These are phyloP conservation scores for Pleurotus giganteus DNA, from an alignment of 768 basidiomycete genomes.

Conservation along the genomic window DNA sequence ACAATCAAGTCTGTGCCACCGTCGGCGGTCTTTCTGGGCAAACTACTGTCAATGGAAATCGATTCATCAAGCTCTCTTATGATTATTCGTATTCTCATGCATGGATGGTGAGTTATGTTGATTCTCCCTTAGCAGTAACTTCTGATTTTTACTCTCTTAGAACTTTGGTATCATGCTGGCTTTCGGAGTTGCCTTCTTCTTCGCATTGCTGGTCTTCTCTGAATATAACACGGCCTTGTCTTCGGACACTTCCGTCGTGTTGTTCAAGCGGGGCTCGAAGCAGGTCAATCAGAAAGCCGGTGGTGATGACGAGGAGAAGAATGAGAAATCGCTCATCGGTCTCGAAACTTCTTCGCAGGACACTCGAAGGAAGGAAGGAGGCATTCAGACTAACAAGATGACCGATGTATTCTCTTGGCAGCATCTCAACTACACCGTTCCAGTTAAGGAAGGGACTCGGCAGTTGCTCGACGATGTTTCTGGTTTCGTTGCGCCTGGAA, in stretches of 20 bases:
- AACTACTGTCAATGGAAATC: constrained; percentile 42
- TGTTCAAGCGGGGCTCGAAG: constrained; percentile 45
- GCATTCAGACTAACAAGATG: constrained; percentile 25
- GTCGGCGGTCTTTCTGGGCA: constrained; percentile 49
- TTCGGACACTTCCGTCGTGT: constrained; percentile 37
- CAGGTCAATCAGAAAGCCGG: not conserved
- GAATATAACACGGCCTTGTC: constrained; percentile 47
- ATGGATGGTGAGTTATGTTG: constrained; percentile 15
- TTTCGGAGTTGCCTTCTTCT: constrained; percentile 58
- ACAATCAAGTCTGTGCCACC: constrained; percentile 58
- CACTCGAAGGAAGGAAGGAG: not conserved
- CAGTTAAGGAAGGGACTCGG: constrained; percentile 35
- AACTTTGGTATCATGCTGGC: constrained; percentile 69
- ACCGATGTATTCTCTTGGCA: constrained; percentile 70
- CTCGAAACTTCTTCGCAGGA: not conserved
- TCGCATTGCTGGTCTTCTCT: constrained; percentile 54
- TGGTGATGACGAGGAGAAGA: constrained; percentile 2
- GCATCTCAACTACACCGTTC: constrained; percentile 56
- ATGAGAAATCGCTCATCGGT: not conserved
- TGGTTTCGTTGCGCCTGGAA: constrained; percentile 70
- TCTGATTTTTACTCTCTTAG: constrained; percentile 31
- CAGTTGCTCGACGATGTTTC: constrained; percentile 56
- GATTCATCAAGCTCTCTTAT: constrained; percentile 38
- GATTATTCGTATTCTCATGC: constrained; percentile 22
- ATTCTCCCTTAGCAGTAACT: not conserved